Evolutionary conservation across 2,329 filamentous ascomycete species (phyloP).

Genomic region (Stenocarpella maydis): DNA sequence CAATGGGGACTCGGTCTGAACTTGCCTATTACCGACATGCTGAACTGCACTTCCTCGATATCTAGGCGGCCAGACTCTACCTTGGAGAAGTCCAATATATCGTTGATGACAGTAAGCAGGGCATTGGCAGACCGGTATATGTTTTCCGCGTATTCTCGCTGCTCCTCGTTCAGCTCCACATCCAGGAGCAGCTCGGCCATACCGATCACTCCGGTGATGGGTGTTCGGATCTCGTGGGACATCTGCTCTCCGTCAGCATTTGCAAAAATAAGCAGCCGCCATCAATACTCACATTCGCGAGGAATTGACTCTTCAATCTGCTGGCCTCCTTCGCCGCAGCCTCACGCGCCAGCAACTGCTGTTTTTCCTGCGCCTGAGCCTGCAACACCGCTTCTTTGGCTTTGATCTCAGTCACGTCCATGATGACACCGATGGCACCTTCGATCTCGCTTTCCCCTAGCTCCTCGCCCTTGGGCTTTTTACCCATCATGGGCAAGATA

Average conservation of each 20-base stretch:
- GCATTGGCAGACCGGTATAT: constrained; percentile 67
- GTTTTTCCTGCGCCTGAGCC: constrained; percentile 73
- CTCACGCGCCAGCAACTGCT: constrained; percentile 75
- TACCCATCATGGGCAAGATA: constrained; percentile 71
- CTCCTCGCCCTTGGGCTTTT: constrained; percentile 58
- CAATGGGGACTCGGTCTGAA: not conserved
- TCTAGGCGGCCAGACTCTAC: constrained; percentile 67
- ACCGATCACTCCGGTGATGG: constrained; percentile 67
- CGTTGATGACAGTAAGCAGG: constrained; percentile 69
- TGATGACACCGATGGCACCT: constrained; percentile 80
- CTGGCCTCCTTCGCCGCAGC: constrained; percentile 82
- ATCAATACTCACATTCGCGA: constrained; percentile 64
- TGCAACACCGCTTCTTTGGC: constrained; percentile 69
- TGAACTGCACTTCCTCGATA: constrained; percentile 48
- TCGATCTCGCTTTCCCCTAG: constrained; percentile 65
- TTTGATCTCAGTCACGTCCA: constrained; percentile 80
- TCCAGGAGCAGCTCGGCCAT: constrained; percentile 66
- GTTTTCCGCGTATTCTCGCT: constrained; percentile 64
- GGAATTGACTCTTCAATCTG: constrained; percentile 80
- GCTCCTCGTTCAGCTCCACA: constrained; percentile 59
- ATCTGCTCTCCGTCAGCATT: constrained; percentile 60
- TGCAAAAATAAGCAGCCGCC: not conserved
- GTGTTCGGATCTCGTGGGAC: constrained; percentile 70
- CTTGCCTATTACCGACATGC: constrained; percentile 35
- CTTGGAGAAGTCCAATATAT: constrained; percentile 73